Evolutionary conservation across 768 basidiomycete species (phyloP).

Genomic region (Fomitopsis pulvina): DNA sequence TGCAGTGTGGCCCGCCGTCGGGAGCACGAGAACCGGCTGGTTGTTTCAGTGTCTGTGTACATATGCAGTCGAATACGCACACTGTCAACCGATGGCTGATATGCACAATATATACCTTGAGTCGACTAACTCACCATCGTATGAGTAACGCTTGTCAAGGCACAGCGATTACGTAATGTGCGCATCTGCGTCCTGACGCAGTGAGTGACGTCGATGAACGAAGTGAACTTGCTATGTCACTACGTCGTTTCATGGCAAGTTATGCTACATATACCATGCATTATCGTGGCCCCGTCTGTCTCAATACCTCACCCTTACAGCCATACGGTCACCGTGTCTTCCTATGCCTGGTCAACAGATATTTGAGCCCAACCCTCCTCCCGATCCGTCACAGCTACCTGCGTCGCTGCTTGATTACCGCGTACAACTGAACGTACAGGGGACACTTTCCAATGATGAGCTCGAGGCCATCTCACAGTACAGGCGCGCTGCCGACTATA

Average conservation of each 20-base stretch:
- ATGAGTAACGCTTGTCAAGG: too few relatives aligned
- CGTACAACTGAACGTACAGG: conserved; percentile 40
- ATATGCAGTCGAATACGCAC: too few relatives aligned
- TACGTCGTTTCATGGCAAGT: too few relatives aligned
- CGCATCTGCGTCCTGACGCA: too few relatives aligned
- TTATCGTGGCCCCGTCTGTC: background rate
- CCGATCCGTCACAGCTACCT: conserved; percentile 63
- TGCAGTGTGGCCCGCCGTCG: background rate
- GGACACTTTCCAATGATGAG: conserved; percentile 44
- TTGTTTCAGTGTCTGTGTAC: too few relatives aligned
- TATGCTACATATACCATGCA: background rate
- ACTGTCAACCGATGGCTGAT: too few relatives aligned
- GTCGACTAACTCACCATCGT: too few relatives aligned
- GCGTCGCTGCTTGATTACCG: conserved; percentile 45
- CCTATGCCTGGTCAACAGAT: conserved; percentile 55
- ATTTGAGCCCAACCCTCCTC: conserved; percentile 57
- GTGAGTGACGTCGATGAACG: too few relatives aligned
- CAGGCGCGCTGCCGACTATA: conserved; percentile 59
- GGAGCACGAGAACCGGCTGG: too few relatives aligned
- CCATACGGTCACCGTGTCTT: background rate
- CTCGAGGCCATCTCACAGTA: conserved; percentile 47
- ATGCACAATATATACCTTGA: too few relatives aligned
- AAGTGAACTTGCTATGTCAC: too few relatives aligned
- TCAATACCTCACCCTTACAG: conserved; percentile 1
- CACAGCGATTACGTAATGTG: too few relatives aligned